Evolutionary conservation across 495 filamentous ascomycete genomes (phyloP), one percentile per base, ranked within the genome.

Genomic region (Aspergillus baeticus): DNA sequence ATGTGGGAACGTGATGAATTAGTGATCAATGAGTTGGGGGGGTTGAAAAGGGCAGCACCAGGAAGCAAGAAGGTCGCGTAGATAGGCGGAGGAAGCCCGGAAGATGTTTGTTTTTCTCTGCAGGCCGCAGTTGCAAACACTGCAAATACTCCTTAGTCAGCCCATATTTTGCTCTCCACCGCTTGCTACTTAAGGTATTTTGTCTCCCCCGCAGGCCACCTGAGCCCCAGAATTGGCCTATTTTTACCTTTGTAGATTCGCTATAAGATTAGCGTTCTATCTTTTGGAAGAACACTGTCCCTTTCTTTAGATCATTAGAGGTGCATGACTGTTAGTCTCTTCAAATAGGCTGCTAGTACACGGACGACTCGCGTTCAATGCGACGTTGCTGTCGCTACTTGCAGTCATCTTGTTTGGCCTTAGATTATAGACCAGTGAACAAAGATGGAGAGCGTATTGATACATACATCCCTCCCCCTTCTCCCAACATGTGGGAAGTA

Each of bases 1-100:
- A 65, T 84, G 18, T 85, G 82, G 82, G 81, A 80, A 55, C 72
- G 81, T 21, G 83, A 86, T 63, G 79, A 79, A 57, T 58, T 78
- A 41, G 71, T 79, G 10, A 64, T 73, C 18, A 41, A 58, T 42
- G 69, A 72, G 59, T 61, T 66, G 37, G 62, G 63, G 1, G 59
- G 64, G 14, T 29, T 59, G 2, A 61, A 60, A 26, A 61, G 61
- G 43, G 53, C 57, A 31, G 62, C 62, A 14, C 52, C 58, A 1
- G 61, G 50, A 41, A 29, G 20, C 14, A 72, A 69, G 37, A 72
- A 73, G 53, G 57, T 52, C 10, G 54, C 54, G 3, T 70, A 42
- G 49, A 0, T 10, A 42, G 7, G 26, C 10, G 29, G 22, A 33
- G 23, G n/a, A n/a, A n/a, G n/a, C n/a, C 3, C 22, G n/a, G 10